Conservation (phyloP, 179 eudicot genomes). For the Silene noctiflora region DNA sequence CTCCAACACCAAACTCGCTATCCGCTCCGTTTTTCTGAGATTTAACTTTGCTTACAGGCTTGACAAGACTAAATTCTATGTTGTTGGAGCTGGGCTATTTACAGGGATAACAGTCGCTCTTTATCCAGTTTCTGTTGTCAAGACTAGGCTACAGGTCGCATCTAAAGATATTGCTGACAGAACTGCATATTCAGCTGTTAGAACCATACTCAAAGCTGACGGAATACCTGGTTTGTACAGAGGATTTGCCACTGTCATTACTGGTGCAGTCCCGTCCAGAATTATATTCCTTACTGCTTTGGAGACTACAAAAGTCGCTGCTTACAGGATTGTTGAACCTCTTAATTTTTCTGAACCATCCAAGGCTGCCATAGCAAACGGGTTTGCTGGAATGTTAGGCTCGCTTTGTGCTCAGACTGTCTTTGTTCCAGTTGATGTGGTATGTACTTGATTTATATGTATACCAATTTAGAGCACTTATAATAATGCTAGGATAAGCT, state of each 20-base stretch:
- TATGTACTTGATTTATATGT: slow-evolving; percentile 29
- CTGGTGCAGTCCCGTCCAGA: slow-evolving; percentile 90
- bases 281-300: slow-evolving; percentile 85
- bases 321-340: slow-evolving; percentile 74
- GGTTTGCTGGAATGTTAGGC: slow-evolving; percentile 88
- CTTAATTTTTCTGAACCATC: slow-evolving; percentile 79
- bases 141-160: slow-evolving; percentile 94
- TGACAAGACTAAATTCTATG: slow-evolving; percentile 90
- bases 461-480: too few relatives aligned
- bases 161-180: slow-evolving; percentile 63
- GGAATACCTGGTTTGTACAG: slow-evolving; percentile 91
- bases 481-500: too few relatives aligned
- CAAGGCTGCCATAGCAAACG: slow-evolving; percentile 94
- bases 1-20: too few relatives aligned
- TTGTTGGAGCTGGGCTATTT: slow-evolving; percentile 94
- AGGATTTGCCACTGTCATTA: slow-evolving; percentile 96
- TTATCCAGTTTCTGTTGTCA: slow-evolving; percentile 86
- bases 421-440: slow-evolving; percentile 97
- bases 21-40: not conserved
- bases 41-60: slow-evolving; percentile 55
- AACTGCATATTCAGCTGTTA: slow-evolving; percentile 69
- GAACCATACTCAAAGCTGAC: slow-evolving; percentile 69
- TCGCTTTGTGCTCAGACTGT: slow-evolving; percentile 83
- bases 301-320: slow-evolving; percentile 88
- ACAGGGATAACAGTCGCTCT: slow-evolving; percentile 85